Conservation (phyloP, 2,329 filamentous ascomycete species). For the Neospermospora avenae region DNA sequence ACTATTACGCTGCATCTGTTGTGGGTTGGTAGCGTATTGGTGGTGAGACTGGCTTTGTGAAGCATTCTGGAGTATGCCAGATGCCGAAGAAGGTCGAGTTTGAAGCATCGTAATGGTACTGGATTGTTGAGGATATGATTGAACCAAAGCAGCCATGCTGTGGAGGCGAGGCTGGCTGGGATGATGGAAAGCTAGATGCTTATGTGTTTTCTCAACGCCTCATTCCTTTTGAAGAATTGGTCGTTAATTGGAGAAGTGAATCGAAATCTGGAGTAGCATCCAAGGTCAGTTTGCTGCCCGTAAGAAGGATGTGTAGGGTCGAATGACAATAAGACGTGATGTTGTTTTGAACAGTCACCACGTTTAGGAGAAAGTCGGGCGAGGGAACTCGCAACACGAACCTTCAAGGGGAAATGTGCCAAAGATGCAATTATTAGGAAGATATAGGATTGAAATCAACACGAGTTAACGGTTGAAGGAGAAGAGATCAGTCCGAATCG, state of each 20-base stretch:
- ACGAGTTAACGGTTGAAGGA: slow-evolving; percentile 40
- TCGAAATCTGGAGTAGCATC: slow-evolving; percentile 9
- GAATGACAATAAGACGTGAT: slow-evolving; percentile 16
- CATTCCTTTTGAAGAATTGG: slow-evolving; percentile 19
- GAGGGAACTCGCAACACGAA: slow-evolving; percentile 27
- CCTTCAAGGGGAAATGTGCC: slow-evolving; percentile 28
- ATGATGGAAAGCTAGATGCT: slow-evolving; percentile 28
- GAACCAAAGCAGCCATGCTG: slow-evolving; percentile 82
- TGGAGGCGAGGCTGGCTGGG: slow-evolving; percentile 21
- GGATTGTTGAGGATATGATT: slow-evolving; percentile 74
- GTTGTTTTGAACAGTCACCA: slow-evolving; percentile 14
- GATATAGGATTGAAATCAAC: slow-evolving; percentile 32
- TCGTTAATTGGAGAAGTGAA: slow-evolving; percentile 3
- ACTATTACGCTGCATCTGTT: slow-evolving; percentile 47
- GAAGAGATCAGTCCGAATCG: slow-evolving; percentile 36
- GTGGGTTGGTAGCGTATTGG: slow-evolving; percentile 45
- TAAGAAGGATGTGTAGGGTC: background rate
- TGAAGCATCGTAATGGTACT: slow-evolving; percentile 73
- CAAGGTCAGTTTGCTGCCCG: slow-evolving; percentile 5
- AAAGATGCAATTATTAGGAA: slow-evolving; percentile 34
- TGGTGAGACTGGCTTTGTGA: slow-evolving; percentile 38
- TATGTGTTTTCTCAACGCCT: slow-evolving; percentile 16
- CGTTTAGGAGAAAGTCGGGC: slow-evolving; percentile 14
- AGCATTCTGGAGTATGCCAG: slow-evolving; percentile 44
- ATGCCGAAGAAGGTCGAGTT: slow-evolving; percentile 63